Percentiles rank a stretch among this genome's conserved stretches.
These are phyloP conservation scores for Aureobasidium melanogenum DNA, from an alignment of 2,329 filamentous ascomycete genomes.

Conservation along the genomic window DNA sequence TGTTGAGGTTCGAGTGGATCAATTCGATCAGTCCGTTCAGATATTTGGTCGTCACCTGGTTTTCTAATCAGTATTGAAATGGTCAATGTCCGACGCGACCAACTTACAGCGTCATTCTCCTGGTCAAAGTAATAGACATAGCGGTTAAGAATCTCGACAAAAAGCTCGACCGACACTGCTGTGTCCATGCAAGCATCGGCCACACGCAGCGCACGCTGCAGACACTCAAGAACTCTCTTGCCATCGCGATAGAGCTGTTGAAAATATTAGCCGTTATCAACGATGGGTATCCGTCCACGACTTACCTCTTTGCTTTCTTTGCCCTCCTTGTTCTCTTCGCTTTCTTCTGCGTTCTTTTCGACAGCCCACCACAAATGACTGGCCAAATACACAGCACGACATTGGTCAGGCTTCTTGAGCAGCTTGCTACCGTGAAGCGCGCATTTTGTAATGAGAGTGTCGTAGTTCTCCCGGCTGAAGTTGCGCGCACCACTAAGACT, in stretches of 20 bases:
- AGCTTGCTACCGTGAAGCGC: conserved; percentile 94
- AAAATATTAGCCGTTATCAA: neutral
- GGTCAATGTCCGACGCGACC: neutral
- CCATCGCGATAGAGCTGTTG: conserved; percentile 85
- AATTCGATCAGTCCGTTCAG: conserved; percentile 96
- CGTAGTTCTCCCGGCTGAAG: conserved; percentile 96
- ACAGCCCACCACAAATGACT: conserved; percentile 98
- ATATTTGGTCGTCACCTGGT: conserved; percentile 83
- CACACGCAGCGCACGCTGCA: conserved; percentile 89
- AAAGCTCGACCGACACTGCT: conserved; percentile 90
- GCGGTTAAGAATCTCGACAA: conserved; percentile 95
- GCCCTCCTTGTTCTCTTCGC: conserved; percentile 23
- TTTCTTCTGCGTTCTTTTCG: conserved; percentile 72
- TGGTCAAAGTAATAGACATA: conserved; percentile 99
- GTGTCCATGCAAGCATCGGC: conserved; percentile 99
- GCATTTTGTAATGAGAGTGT: conserved; percentile 96
- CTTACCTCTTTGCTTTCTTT: conserved; percentile 13
- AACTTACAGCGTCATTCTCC: conserved; percentile 80
- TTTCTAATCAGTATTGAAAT: neutral
- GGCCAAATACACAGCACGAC: conserved; percentile 88
- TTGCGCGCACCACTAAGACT: conserved; percentile 80
- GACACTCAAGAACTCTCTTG: conserved; percentile 90
- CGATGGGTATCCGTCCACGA: neutral
- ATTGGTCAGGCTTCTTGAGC: conserved; percentile 96
- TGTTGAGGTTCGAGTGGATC: conserved; percentile 90